Conservation (phyloP, 306 rosid genomes). For the Psophocarpus tetragonolobus region DNA sequence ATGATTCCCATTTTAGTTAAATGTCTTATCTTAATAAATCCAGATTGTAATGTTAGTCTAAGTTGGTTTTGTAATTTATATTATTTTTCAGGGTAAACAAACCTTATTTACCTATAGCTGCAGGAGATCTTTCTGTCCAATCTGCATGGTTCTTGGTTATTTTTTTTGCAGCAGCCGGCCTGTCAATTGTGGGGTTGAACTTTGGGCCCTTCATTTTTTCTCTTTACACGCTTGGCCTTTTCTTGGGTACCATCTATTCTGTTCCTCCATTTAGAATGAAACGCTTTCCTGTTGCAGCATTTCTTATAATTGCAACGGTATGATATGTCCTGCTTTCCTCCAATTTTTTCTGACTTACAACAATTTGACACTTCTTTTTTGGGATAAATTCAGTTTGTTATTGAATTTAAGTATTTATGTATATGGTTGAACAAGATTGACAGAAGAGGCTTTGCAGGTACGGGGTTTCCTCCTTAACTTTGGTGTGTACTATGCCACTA, state of each 20-base stretch:
- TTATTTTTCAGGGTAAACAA: slow-evolving; percentile 95
- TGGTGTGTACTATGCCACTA: slow-evolving; percentile 92
- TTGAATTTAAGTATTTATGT: slow-evolving; percentile 16
- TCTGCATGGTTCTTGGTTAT: slow-evolving; percentile 91
- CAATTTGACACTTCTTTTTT: slow-evolving; percentile 8
- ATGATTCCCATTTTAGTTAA: neutral
- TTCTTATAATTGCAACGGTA: slow-evolving; percentile 97
- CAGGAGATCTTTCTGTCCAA: slow-evolving; percentile 95
- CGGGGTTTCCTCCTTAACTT: slow-evolving; percentile 95
- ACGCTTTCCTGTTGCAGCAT: slow-evolving; percentile 92
- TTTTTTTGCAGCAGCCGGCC: slow-evolving; percentile 82
- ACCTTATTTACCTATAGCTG: slow-evolving; percentile 95
- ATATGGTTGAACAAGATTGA: slow-evolving; percentile 35
- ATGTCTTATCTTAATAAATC: neutral
- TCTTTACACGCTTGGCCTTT: slow-evolving; percentile 81
- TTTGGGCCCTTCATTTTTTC: slow-evolving; percentile 86
- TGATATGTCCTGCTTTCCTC: slow-evolving; percentile 26
- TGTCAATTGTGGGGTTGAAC: slow-evolving; percentile 73
- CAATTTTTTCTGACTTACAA: slow-evolving; percentile 1
- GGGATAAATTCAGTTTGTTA: neutral
- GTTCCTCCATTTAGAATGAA: slow-evolving; percentile 97
- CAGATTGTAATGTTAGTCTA: slow-evolving; percentile 19
- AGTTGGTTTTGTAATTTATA: slow-evolving; percentile 29
- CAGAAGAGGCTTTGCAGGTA: slow-evolving; percentile 61
- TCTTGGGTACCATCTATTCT: slow-evolving; percentile 93